Conservation (phyloP, 495 filamentous ascomycete genomes). For the Talaromyces stipitatus region DNA sequence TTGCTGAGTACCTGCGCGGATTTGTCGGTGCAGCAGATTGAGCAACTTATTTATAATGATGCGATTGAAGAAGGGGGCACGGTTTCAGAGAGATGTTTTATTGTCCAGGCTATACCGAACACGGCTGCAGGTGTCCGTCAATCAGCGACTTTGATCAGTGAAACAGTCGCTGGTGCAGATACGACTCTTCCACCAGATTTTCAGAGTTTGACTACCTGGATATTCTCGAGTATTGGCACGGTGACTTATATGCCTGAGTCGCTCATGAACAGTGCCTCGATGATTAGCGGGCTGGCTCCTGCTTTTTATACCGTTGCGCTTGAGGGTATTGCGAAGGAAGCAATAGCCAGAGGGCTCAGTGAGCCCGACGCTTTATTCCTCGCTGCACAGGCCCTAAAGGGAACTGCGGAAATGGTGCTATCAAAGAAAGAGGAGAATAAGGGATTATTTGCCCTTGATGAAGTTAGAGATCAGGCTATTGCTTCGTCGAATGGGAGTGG, state of each 20-base stretch:
- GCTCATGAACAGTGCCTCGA: slow-evolving; percentile 22
- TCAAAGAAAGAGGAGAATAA: slow-evolving; percentile 6
- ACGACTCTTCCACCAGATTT: slow-evolving; percentile 6
- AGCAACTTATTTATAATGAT: slow-evolving; percentile 45
- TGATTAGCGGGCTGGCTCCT: slow-evolving; percentile 24
- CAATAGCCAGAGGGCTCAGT: slow-evolving; percentile 28
- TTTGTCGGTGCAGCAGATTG: slow-evolving; percentile 59
- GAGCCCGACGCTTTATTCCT: slow-evolving; percentile 28
- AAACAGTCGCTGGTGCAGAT: slow-evolving; percentile 17
- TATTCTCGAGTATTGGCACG: slow-evolving; percentile 22
- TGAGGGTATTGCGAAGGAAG: slow-evolving; percentile 32
- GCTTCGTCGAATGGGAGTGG: slow-evolving; percentile 4
- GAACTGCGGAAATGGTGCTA: slow-evolving; percentile 20
- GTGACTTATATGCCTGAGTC: slow-evolving; percentile 21
- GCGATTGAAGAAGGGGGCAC: not conserved
- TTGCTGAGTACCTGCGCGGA: slow-evolving; percentile 81
- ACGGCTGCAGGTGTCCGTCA: slow-evolving; percentile 25
- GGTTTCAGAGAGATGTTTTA: slow-evolving; percentile 4
- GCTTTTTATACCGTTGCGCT: slow-evolving; percentile 26
- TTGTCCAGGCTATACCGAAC: slow-evolving; percentile 29
- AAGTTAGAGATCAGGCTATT: slow-evolving; percentile 2
- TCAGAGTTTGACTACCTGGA: slow-evolving; percentile 13
- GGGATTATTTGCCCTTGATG: slow-evolving; percentile 4
- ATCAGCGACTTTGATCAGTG: slow-evolving; percentile 21
- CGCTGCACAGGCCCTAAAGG: slow-evolving; percentile 21